A percentile compares a stretch with the other conserved stretches of the same genome.
phyloP scores from a whole-genome alignment of 768 basidiomycete genomes.

The Leccinellum rugosiceps region DNA sequence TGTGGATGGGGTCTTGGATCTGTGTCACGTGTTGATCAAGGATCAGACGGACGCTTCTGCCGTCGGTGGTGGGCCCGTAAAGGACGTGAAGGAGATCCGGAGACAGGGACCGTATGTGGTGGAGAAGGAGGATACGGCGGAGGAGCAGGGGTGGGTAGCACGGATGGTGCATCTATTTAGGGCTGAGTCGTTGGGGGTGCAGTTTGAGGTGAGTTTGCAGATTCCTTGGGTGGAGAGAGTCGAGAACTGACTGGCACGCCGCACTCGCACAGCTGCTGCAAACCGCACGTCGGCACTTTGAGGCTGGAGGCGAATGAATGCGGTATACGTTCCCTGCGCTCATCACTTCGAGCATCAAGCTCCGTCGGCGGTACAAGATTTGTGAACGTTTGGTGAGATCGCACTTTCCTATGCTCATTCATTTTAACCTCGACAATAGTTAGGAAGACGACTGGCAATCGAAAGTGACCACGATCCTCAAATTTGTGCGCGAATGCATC shows the following conservation, averaged over 20 bases:
- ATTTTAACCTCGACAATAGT: background rate
- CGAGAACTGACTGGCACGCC: no score
- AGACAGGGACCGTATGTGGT: constrained; percentile 54
- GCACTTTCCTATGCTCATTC: background rate
- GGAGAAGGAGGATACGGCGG: constrained; percentile 76
- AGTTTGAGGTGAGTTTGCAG: constrained; percentile 69
- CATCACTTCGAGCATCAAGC: constrained; percentile 78
- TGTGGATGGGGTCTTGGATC: constrained; percentile 87
- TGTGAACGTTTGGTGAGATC: constrained; percentile 60
- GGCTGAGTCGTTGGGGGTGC: constrained; percentile 79
- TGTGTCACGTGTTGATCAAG: constrained; percentile 89
- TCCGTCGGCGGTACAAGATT: constrained; percentile 84
- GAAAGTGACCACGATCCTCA: constrained; percentile 85
- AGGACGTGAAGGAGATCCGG: constrained; percentile 40
- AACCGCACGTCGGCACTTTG: constrained; percentile 86
- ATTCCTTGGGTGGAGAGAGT: background rate
- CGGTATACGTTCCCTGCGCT: constrained; percentile 57
- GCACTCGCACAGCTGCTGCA: constrained; percentile 65
- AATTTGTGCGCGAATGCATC: constrained; percentile 93
- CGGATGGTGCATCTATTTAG: constrained; percentile 96
- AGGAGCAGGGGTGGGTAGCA: constrained; percentile 99
- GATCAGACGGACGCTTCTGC: constrained; percentile 55
- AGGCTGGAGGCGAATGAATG: constrained; percentile 95
- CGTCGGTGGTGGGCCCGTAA: no score
- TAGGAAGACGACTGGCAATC: constrained; percentile 85